Percentiles rank a stretch among this genome's conserved stretches.
phyloP scores from a whole-genome alignment of 805 yeast genomes.

The Dipodascus albidus region DNA sequence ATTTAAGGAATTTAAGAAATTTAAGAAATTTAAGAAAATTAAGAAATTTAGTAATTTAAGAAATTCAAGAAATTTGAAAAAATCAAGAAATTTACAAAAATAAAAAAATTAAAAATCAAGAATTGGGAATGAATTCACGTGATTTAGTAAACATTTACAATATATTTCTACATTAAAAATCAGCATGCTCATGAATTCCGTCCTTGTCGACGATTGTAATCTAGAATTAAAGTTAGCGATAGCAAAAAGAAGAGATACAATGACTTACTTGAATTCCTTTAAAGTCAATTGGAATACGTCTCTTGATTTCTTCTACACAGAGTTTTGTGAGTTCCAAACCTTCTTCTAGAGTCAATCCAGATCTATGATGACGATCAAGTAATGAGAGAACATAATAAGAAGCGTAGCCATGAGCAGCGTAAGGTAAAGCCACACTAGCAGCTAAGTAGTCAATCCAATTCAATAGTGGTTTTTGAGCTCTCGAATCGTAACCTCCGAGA shows the following conservation, averaged over 20 bases:
- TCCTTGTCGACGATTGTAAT: constrained; percentile 56
- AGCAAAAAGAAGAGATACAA: not conserved
- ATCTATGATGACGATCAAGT: constrained; percentile 79
- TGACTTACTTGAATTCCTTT: constrained; percentile 53
- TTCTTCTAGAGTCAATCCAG: constrained; percentile 62
- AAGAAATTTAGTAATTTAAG: too few species aligned
- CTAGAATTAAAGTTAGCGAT: constrained; percentile 12
- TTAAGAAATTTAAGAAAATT: too few species aligned
- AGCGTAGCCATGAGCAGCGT: constrained; percentile 98
- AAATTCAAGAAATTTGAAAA: too few species aligned
- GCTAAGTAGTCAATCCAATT: constrained; percentile 93
- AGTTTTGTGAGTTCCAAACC: constrained; percentile 63
- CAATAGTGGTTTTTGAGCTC: constrained; percentile 48
- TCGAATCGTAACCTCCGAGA: constrained; percentile 69
- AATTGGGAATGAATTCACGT: not conserved
- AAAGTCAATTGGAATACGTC: constrained; percentile 87
- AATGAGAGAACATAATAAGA: constrained; percentile 87
- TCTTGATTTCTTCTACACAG: constrained; percentile 69
- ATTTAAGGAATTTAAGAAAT: not conserved
- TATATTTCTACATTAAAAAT: too few species aligned
- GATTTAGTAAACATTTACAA: not conserved
- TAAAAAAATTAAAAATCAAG: not conserved
- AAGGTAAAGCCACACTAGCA: constrained; percentile 80
- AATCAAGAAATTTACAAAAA: too few species aligned
- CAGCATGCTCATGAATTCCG: constrained; percentile 29